phyloP scores from a whole-genome alignment of 176 grass and related monocot genomes.

The Luzula sylvatica region DNA sequence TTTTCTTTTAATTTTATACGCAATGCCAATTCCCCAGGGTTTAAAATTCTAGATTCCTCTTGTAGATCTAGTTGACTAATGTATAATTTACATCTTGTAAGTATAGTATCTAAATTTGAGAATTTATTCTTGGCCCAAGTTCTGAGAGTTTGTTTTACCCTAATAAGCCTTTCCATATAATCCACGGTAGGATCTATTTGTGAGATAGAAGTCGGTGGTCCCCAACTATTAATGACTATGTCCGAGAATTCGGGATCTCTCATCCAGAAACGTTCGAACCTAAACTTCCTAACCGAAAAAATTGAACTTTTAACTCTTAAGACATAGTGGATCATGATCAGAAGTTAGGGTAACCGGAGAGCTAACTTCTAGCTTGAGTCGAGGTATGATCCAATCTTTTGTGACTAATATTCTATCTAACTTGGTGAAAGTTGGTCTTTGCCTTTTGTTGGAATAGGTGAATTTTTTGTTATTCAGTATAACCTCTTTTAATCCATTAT shows the following conservation, averaged over 20 bases:
- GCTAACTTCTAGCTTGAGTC: not conserved
- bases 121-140: not conserved
- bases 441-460: no score
- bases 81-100: not conserved
- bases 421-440: not conserved
- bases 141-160: not conserved
- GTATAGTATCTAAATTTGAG: not conserved
- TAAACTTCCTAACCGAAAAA: no score
- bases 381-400: not conserved
- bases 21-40: not conserved
- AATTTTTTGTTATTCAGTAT: no score
- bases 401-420: not conserved
- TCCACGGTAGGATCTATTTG: not conserved
- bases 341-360: not conserved
- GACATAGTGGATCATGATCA: no score
- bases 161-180: not conserved
- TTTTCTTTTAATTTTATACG: not conserved
- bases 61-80: not conserved
- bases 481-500: not conserved
- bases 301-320: no score
- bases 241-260: not conserved
- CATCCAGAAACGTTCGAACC: no score
- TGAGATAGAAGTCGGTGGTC: not conserved
- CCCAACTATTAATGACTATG: not conserved
- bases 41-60: not conserved